Base-by-base conservation (phyloP, 352 stramenopile species). In the Phytophthora pistaciae region DNA sequence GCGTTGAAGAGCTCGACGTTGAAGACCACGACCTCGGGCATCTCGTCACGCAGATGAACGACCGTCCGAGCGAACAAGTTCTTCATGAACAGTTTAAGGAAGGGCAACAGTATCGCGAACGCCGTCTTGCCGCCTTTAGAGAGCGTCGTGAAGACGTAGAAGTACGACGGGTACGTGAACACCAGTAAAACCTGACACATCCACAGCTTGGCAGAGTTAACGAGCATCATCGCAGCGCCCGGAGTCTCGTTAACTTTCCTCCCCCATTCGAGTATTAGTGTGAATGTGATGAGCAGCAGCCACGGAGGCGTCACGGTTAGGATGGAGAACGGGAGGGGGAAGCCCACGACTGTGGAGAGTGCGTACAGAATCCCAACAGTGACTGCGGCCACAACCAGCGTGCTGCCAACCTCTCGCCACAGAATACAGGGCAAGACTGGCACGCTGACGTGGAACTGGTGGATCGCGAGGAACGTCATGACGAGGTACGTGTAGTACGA, bases 161-260 rank as follows among this genome's bases (percentile, higher is more conserved):
- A 74, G 54, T 70, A 79, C 3, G 54, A 9, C 10, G 75, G 60
- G 56, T 82, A 82, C 54, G 73, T 61, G 29, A 42, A 70, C 31
- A 27, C 40, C n/a, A 68, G 44, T 11, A 38, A 16, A 13, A 63
- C 33, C 20, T 74, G 46, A 4, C 46, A 53, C 46, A 29, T 53
- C 46, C 46, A 53, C 46, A 53, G 20, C 18, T 53, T 53, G n/a
- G 27, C 10, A 5, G 20, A 7, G 20, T 29, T 53, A 14, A 23
- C 14, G 7, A 53, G 46, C 46, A 53, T 53, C 20, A 3, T 29
- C 1, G 46, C 3, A 6, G 46, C 46, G 20, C 46, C 46, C 27
- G 46, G 46, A 23, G 46, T 53, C 20, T 53, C 46, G 1, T 9
- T 7, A 27, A 53, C 20, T 9, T 53, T 53, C 20, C 6, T 25